Evolutionary conservation across 495 filamentous ascomycete species (phyloP).

Genomic region (Aspergillus panamensis): DNA sequence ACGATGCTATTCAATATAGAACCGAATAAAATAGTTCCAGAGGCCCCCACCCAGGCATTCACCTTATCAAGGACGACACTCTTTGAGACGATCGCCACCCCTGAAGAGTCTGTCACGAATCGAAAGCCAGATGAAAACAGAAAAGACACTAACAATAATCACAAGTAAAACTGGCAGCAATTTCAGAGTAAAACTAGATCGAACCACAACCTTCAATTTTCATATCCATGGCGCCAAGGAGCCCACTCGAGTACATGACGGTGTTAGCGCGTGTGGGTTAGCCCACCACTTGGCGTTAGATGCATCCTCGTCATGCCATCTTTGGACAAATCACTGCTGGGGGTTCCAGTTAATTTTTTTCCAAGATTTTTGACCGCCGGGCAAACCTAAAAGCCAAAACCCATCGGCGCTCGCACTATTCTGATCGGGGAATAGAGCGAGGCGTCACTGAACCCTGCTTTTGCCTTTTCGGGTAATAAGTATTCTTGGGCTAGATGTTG

Average conservation of each 20-base stretch:
- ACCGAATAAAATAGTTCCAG: not conserved
- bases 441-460: constrained; percentile 14
- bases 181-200: not conserved
- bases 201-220: not conserved
- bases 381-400: constrained; percentile 20
- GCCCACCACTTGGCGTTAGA: not conserved
- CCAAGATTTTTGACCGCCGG: constrained; percentile 10
- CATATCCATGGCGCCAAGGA: not conserved
- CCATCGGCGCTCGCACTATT: constrained; percentile 4
- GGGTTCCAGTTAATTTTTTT: constrained; percentile 12
- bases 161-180: not conserved
- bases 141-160: not conserved
- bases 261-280: not conserved
- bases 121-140: not conserved
- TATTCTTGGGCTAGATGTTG: constrained; percentile 8
- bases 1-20: not conserved
- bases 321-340: constrained; percentile 16
- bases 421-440: constrained; percentile 10
- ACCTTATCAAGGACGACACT: not conserved
- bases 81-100: not conserved
- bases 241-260: not conserved
- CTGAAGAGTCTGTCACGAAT: not conserved
- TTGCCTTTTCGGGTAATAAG: constrained; percentile 17
- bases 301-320: constrained; percentile 20
- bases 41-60: not conserved